Conservation (phyloP, 352 stramenopile species). For the Pythium vanterpoolii region DNA sequence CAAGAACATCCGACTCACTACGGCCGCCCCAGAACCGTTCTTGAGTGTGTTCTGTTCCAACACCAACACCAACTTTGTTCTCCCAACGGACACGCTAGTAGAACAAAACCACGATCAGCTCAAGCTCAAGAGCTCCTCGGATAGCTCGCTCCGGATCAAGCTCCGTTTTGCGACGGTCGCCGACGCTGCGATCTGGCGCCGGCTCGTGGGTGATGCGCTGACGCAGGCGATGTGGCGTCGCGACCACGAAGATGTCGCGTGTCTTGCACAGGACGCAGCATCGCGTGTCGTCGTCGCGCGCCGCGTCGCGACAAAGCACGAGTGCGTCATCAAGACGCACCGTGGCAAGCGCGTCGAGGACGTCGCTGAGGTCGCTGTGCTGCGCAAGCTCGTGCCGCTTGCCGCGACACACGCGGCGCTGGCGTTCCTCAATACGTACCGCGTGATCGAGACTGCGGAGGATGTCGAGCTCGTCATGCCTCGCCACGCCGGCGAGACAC, state of each 20-base stretch:
- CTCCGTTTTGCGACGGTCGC: slow-evolving; percentile 50
- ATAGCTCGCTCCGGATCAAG: slow-evolving; percentile 27
- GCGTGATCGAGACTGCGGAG: slow-evolving; percentile 42
- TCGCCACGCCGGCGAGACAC: slow-evolving; percentile 36
- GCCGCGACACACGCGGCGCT: slow-evolving; percentile 14
- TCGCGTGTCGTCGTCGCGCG: slow-evolving; percentile 22
- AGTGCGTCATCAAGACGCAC: slow-evolving; percentile 44
- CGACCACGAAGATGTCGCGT: slow-evolving; percentile 25
- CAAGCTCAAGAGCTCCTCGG: slow-evolving; percentile 34
- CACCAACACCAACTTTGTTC: slow-evolving; percentile 7
- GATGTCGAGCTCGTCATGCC: slow-evolving; percentile 60
- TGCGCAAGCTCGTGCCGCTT: slow-evolving; percentile 33
- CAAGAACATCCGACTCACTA: slow-evolving; percentile 35
- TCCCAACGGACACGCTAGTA: slow-evolving; percentile 32
- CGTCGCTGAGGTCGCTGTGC: slow-evolving; percentile 37
- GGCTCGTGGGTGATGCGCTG: slow-evolving; percentile 35
- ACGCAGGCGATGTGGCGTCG: slow-evolving; percentile 34
- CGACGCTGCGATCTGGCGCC: slow-evolving; percentile 49
- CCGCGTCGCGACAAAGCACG: slow-evolving; percentile 12
- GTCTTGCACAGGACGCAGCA: slow-evolving; percentile 10
- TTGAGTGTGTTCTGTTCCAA: slow-evolving; percentile 26
- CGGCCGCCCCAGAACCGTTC: slow-evolving; percentile 20
- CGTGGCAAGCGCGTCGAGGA: slow-evolving; percentile 20
- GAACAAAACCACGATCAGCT: slow-evolving; percentile 25
- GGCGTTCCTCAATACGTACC: slow-evolving; percentile 37